Conservation (phyloP, 1,139 yeast species). For the Sugiyamaella japonica region DNA sequence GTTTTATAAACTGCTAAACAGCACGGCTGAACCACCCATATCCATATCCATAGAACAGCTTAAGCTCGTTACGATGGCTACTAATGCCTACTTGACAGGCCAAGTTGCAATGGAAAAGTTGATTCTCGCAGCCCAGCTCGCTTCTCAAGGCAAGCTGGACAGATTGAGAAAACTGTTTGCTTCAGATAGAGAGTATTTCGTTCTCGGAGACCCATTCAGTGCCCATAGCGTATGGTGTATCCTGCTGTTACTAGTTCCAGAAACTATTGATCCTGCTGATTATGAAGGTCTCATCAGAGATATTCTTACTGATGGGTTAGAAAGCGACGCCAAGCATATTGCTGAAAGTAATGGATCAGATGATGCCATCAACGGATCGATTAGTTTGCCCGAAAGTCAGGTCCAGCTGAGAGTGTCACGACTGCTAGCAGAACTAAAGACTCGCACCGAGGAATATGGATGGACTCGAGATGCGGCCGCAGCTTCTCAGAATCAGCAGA, state of each 20-base stretch:
- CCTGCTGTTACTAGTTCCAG: slow-evolving; percentile 28
- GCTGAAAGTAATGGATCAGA: background rate
- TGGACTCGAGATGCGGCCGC: slow-evolving; percentile 21
- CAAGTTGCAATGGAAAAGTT: slow-evolving; percentile 7
- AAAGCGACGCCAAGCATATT: slow-evolving; percentile 2
- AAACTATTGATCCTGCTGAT: slow-evolving; percentile 24
- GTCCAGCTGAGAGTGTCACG: slow-evolving; percentile 20
- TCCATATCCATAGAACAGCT: background rate
- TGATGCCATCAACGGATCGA: no score
- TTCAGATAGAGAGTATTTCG: slow-evolving; percentile 18
- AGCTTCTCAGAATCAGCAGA: background rate
- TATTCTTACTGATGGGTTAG: slow-evolving; percentile 16
- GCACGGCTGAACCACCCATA: background rate
- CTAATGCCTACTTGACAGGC: no score
- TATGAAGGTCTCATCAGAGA: slow-evolving; percentile 22
- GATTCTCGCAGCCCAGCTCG: slow-evolving; percentile 26
- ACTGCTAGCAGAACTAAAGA: slow-evolving; percentile 21
- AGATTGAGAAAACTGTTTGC: slow-evolving; percentile 21
- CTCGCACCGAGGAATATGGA: slow-evolving; percentile 20
- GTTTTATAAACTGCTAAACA: no score
- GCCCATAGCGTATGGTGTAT: slow-evolving; percentile 28
- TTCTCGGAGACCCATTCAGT: slow-evolving; percentile 15
- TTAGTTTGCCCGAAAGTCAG: slow-evolving; percentile 22
- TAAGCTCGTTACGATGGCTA: no score
- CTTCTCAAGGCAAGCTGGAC: slow-evolving; percentile 25